These are phyloP conservation scores for Dendrostoma leiphaemia DNA, from an alignment of 2,329 filamentous ascomycete genomes.

Conservation along the genomic window DNA sequence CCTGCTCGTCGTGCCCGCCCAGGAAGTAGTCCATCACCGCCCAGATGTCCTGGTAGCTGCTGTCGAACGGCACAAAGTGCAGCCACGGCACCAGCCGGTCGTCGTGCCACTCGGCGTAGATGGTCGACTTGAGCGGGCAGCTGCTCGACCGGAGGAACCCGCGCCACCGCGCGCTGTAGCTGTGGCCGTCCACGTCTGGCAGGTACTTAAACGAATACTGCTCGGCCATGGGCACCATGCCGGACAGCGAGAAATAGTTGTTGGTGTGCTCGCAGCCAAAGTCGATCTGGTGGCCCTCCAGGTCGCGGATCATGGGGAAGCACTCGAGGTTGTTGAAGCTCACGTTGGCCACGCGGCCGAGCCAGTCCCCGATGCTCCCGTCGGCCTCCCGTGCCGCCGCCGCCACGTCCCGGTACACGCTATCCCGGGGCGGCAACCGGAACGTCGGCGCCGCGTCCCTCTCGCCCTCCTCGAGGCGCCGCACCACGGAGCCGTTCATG, in stretches of 20 bases:
- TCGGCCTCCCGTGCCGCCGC: slow-evolving; percentile 26
- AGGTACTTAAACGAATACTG: slow-evolving; percentile 62
- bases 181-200: slow-evolving; percentile 68
- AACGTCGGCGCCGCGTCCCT: slow-evolving; percentile 47
- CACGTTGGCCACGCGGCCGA: slow-evolving; percentile 37
- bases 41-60: slow-evolving; percentile 65
- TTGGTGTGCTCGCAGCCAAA: slow-evolving; percentile 38
- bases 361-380: slow-evolving; percentile 38
- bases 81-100: slow-evolving; percentile 66
- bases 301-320: slow-evolving; percentile 25
- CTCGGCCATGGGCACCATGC: slow-evolving; percentile 40
- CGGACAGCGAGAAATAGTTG: slow-evolving; percentile 33
- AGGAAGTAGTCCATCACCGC: slow-evolving; percentile 64
- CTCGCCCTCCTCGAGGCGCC: slow-evolving; percentile 40
- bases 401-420: slow-evolving; percentile 34
- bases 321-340: slow-evolving; percentile 44
- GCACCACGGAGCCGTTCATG: slow-evolving; percentile 63
- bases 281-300: not conserved
- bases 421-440: slow-evolving; percentile 45
- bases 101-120: slow-evolving; percentile 76
- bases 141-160: slow-evolving; percentile 63
- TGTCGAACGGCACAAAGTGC: slow-evolving; percentile 72
- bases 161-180: slow-evolving; percentile 59
- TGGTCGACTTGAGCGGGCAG: slow-evolving; percentile 67
- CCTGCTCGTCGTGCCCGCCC: slow-evolving; percentile 50